A percentile compares a stretch with the other conserved stretches of the same genome.
These are phyloP conservation scores for Penicillium hordei DNA, from an alignment of 2,329 filamentous ascomycete genomes.

Conservation along the genomic window DNA sequence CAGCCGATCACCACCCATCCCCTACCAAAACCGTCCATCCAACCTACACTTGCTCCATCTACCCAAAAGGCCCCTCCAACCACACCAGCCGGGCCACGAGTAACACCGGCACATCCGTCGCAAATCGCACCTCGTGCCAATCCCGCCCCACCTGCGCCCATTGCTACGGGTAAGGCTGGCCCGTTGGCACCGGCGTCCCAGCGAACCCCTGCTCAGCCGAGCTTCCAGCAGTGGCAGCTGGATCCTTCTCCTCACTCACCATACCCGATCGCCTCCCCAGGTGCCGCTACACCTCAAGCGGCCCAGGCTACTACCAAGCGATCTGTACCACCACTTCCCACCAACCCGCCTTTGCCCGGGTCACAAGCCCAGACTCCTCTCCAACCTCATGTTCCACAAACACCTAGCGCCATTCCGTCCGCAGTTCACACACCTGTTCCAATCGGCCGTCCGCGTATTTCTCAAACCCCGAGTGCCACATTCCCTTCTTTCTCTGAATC, in stretches of 20 bases:
- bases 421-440: conserved; percentile 27
- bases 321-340: conserved; percentile 21
- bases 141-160: conserved; percentile 13
- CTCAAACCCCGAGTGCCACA: conserved; percentile 31
- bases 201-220: conserved; percentile 30
- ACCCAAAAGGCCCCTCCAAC: conserved; percentile 20
- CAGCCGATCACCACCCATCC: conserved; percentile 23
- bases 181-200: conserved; percentile 21
- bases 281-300: conserved; percentile 20
- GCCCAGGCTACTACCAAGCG: conserved; percentile 18
- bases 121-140: conserved; percentile 27
- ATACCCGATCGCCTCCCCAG: conserved; percentile 27
- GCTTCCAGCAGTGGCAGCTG: conserved; percentile 41
- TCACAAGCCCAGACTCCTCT: conserved; percentile 17
- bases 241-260: conserved; percentile 35
- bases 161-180: conserved; percentile 18
- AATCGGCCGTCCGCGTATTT: conserved; percentile 23
- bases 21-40: conserved; percentile 19
- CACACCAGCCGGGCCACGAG: conserved; percentile 19
- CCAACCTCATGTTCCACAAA: conserved; percentile 27
- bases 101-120: conserved; percentile 25
- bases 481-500: conserved; percentile 28
- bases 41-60: conserved; percentile 22
- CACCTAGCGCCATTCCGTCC: conserved; percentile 25
- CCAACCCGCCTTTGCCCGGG: conserved; percentile 20